phyloP scores from a whole-genome alignment of 345 rosid genomes.

The Citrus cavaleriei region DNA sequence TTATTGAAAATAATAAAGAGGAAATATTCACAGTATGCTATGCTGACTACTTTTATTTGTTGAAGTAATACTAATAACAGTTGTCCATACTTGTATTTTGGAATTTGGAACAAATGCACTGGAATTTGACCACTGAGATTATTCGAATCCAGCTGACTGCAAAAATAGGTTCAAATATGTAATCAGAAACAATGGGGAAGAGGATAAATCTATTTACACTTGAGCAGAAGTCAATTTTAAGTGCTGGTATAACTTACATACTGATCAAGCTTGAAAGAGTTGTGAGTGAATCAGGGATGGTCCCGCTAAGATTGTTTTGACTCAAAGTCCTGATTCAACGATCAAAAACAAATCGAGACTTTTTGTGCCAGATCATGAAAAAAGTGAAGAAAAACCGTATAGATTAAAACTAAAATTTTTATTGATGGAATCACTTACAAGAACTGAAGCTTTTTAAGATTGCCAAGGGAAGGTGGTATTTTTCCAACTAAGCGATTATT shows the following conservation, averaged over 20 bases:
- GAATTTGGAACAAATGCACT: slow-evolving; percentile 47
- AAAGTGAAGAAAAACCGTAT: slow-evolving; percentile 10
- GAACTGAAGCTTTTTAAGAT: slow-evolving; percentile 86
- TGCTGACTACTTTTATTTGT: neutral
- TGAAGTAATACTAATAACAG: neutral
- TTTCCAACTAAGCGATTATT: slow-evolving; percentile 70
- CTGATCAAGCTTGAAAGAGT: slow-evolving; percentile 60
- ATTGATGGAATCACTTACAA: slow-evolving; percentile 52
- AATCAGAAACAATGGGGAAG: slow-evolving; percentile 9
- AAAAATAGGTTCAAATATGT: slow-evolving; percentile 15
- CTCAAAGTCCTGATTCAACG: slow-evolving; percentile 63
- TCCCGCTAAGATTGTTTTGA: slow-evolving; percentile 80
- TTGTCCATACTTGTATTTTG: slow-evolving; percentile 69
- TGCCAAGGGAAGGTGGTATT: slow-evolving; percentile 81
- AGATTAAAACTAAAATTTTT: slow-evolving; percentile 2
- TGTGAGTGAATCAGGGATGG: slow-evolving; percentile 66
- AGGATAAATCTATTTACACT: slow-evolving; percentile 3
- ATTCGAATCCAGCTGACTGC: slow-evolving; percentile 84
- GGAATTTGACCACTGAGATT: slow-evolving; percentile 78
- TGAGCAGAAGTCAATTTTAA: neutral
- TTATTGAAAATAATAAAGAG: neutral
- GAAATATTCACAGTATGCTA: neutral
- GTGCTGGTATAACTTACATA: slow-evolving; percentile 49
- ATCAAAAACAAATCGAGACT: slow-evolving; percentile 3
- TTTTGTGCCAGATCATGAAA: neutral